phyloP scores from a whole-genome alignment of 257 asterid genomes.

The Phtheirospermum japonicum region DNA sequence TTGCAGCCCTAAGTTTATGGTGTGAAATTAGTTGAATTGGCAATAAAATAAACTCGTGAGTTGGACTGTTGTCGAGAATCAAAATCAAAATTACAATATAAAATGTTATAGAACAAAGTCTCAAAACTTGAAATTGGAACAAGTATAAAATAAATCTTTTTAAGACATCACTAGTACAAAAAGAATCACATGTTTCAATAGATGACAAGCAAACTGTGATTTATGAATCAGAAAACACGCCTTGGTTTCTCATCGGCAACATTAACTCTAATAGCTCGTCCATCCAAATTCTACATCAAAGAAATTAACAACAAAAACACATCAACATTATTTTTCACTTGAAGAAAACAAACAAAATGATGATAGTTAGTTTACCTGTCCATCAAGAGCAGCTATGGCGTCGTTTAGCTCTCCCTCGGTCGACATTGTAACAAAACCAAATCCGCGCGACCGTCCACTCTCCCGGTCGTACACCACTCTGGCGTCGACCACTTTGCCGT shows the following conservation, averaged over 20 bases:
- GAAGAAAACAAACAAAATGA: not conserved
- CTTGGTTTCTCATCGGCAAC: constrained; percentile 1
- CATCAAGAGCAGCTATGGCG: constrained; percentile 83
- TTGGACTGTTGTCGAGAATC: too few relatives aligned
- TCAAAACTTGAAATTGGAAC: too few relatives aligned
- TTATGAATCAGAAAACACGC: not conserved
- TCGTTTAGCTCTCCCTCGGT: constrained; percentile 62
- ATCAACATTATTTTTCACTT: not conserved
- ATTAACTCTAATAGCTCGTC: not conserved
- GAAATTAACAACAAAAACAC: not conserved
- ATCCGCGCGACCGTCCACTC: constrained; percentile 75
- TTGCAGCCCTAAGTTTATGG: too few relatives aligned
- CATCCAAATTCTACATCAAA: not conserved
- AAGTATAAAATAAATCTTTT: too few relatives aligned
- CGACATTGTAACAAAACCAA: constrained; percentile 80
- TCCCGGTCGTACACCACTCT: constrained; percentile 64
- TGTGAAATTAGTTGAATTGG: too few relatives aligned
- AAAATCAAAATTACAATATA: too few relatives aligned
- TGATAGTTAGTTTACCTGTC: constrained; percentile 50
- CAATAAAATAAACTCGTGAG: too few relatives aligned
- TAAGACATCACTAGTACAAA: too few relatives aligned
- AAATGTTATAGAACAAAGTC: too few relatives aligned
- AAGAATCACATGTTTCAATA: too few relatives aligned
- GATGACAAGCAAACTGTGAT: not conserved
- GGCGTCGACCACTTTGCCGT: constrained; percentile 71